phyloP scores from a whole-genome alignment of 2,329 filamentous ascomycete genomes.

The Sporothrix euskadiensis region DNA sequence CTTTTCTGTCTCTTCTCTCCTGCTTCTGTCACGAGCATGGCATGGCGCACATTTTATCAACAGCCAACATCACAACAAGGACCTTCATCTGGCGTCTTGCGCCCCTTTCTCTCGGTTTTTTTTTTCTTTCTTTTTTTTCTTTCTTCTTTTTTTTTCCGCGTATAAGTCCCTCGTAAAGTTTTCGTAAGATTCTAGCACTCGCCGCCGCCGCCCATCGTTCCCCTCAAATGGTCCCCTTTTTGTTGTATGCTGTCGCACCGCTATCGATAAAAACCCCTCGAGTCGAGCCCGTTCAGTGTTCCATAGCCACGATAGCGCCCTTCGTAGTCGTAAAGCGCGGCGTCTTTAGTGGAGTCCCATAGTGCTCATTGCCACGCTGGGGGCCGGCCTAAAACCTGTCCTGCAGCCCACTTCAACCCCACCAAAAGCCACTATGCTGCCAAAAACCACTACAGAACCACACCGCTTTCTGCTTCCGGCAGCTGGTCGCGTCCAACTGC shows the following conservation, averaged over 20 bases:
- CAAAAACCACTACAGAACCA: not conserved
- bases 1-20: not conserved
- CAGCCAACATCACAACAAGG: not conserved
- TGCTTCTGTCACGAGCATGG: not conserved
- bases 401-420: conserved; percentile 1
- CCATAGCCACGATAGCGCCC: not conserved
- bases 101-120: too few species aligned
- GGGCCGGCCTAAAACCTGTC: not conserved
- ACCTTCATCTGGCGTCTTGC: not conserved
- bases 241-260: not conserved
- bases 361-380: not conserved
- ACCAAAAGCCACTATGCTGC: not conserved
- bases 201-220: not conserved
- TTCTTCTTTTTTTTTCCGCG: not conserved
- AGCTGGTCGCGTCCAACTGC: conserved; percentile 3
- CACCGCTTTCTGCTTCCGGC: conserved; percentile 27
- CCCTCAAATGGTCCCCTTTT: not conserved
- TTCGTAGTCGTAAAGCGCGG: not conserved
- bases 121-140: too few species aligned
- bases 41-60: not conserved
- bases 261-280: conserved; percentile 16
- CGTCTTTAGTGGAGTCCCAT: not conserved
- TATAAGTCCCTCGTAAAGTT: not conserved
- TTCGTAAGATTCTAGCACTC: not conserved
- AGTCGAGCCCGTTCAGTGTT: not conserved